Evolutionary conservation across 2,329 filamentous ascomycete genomes (phyloP).

Genomic region (Alternaria brassicae): DNA sequence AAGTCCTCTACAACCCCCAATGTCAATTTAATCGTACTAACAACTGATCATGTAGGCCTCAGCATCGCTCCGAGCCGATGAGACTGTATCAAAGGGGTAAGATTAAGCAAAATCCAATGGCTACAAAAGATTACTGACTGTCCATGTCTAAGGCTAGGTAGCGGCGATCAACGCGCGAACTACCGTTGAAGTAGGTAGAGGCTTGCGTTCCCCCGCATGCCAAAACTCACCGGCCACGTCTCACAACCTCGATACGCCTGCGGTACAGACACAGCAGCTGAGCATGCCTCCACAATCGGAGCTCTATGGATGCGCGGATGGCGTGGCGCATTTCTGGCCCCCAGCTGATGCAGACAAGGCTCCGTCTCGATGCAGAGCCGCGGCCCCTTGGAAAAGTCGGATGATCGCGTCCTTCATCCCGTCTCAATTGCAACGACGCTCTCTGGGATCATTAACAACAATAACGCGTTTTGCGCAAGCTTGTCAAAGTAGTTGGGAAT

Average conservation of each 20-base stretch:
- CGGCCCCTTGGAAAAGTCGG: constrained; percentile 27
- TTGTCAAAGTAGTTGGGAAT: neutral
- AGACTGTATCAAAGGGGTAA: no score
- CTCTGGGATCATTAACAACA: neutral
- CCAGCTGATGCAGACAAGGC: constrained; percentile 20
- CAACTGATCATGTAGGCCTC: no score
- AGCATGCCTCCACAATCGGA: constrained; percentile 8
- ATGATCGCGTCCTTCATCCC: constrained; percentile 16
- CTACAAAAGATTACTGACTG: no score
- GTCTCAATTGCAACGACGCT: neutral
- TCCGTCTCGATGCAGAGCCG: constrained; percentile 33
- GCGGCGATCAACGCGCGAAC: neutral
- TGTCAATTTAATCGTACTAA: no score
- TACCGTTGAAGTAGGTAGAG: no score
- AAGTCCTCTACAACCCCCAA: no score
- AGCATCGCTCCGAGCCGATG: no score
- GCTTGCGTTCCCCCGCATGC: neutral
- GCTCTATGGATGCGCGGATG: constrained; percentile 21
- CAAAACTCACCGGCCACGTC: constrained; percentile 7
- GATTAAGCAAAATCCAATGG: no score
- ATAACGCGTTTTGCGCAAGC: neutral
- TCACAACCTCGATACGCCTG: constrained; percentile 18
- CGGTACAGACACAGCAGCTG: constrained; percentile 17
- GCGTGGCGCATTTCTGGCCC: constrained; percentile 30
- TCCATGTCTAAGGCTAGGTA: no score